Conservation (phyloP, 2,329 filamentous ascomycete genomes). For the Fusarium stilboides region DNA sequence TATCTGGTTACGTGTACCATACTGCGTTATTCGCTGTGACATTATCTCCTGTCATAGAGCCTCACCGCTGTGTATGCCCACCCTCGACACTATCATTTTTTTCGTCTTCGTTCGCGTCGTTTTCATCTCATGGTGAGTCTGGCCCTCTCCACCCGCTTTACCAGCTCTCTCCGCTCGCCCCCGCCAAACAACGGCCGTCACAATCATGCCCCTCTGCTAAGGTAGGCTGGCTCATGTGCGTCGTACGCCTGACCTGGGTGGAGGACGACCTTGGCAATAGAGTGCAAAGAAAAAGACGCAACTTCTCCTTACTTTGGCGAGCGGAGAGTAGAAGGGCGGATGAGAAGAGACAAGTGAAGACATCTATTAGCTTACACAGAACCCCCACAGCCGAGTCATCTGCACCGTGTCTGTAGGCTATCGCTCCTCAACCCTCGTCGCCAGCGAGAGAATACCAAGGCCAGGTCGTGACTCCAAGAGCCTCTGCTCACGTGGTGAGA, state of each 20-base stretch:
- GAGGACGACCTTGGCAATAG: constrained; percentile 22
- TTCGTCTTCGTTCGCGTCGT: constrained; percentile 20
- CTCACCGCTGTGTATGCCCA: constrained; percentile 15
- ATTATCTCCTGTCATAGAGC: neutral
- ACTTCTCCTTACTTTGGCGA: constrained; percentile 8
- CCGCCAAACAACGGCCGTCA: constrained; percentile 29
- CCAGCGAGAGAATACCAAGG: constrained; percentile 16
- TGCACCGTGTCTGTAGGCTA: constrained; percentile 19
- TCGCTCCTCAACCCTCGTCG: constrained; percentile 14
- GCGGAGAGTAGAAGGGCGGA: constrained; percentile 10
- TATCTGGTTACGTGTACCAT: neutral
- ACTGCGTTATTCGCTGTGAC: neutral
- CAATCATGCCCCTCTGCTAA: constrained; percentile 34
- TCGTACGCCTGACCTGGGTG: constrained; percentile 40
- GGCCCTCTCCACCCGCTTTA: constrained; percentile 27
- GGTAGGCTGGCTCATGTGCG: constrained; percentile 35
- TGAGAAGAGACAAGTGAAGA: constrained; percentile 2
- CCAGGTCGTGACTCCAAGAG: constrained; percentile 14
- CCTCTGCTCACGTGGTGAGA: constrained; percentile 28
- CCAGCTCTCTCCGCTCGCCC: constrained; percentile 28
- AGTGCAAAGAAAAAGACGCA: constrained; percentile 31
- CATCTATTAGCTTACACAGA: constrained; percentile 35
- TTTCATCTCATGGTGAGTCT: constrained; percentile 44
- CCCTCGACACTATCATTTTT: constrained; percentile 9
- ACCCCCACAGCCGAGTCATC: constrained; percentile 41